phyloP scores from a whole-genome alignment of 257 asterid species.

The Linaria vulgaris region DNA sequence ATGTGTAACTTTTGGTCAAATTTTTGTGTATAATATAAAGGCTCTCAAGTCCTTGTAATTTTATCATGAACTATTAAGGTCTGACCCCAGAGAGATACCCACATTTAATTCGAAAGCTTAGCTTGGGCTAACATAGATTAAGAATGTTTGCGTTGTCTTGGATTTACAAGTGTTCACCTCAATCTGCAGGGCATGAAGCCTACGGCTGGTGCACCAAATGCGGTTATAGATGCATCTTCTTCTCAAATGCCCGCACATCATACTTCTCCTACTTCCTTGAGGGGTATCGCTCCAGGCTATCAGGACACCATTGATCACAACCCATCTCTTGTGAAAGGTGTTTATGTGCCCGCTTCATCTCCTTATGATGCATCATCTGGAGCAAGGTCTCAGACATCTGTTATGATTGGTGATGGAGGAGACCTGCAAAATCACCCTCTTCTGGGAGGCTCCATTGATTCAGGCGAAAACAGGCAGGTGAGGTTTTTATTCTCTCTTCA shows the following conservation, averaged over 20 bases:
- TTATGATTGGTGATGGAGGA: slow-evolving; percentile 69
- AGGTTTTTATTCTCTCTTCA: slow-evolving; percentile 29
- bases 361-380: slow-evolving; percentile 70
- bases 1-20: neutral
- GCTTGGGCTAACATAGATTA: slow-evolving; percentile 8
- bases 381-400: slow-evolving; percentile 64
- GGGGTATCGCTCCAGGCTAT: slow-evolving; percentile 61
- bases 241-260: slow-evolving; percentile 60
- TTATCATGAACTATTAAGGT: neutral
- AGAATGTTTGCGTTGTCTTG: slow-evolving; percentile 18
- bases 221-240: slow-evolving; percentile 49
- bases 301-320: slow-evolving; percentile 49
- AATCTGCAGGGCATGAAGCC: slow-evolving; percentile 53
- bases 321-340: slow-evolving; percentile 56
- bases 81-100: neutral
- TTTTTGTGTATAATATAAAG: slow-evolving; percentile 1
- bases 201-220: slow-evolving; percentile 45
- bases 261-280: slow-evolving; percentile 54
- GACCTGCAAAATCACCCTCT: slow-evolving; percentile 77
- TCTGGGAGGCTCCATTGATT: slow-evolving; percentile 69
- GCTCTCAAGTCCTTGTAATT: neutral
- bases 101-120: slow-evolving; percentile 10
- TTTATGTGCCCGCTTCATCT: slow-evolving; percentile 66
- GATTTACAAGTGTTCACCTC: slow-evolving; percentile 27
- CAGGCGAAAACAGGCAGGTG: slow-evolving; percentile 70